Conservation (phyloP, 106 monocot genomes). For the Phalaenopsis equestris region DNA sequence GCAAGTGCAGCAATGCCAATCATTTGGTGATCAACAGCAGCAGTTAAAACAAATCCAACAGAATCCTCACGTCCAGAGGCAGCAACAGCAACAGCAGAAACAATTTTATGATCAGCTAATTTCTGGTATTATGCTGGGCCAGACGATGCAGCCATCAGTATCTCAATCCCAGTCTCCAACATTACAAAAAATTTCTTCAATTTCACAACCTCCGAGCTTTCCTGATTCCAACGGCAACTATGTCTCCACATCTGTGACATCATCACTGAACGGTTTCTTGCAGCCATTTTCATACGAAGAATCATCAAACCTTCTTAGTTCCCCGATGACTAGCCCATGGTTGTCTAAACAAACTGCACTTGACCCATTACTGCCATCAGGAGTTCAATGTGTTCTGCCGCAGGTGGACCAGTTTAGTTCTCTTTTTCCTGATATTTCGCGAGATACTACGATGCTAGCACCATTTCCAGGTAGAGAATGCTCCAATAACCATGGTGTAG, state of each 20-base stretch:
- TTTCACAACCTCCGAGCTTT: slow-evolving; percentile 40
- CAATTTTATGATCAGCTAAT: slow-evolving; percentile 32
- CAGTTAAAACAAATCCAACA: not conserved
- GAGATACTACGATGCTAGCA: slow-evolving; percentile 27
- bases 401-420: slow-evolving; percentile 24
- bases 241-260: slow-evolving; percentile 24
- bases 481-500: slow-evolving; percentile 36
- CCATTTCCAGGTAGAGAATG: slow-evolving; percentile 55
- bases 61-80: slow-evolving; percentile 21
- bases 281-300: slow-evolving; percentile 66
- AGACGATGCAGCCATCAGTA: not conserved
- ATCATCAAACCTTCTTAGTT: slow-evolving; percentile 28
- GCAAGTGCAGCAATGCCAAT: slow-evolving; percentile 17
- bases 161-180: slow-evolving; percentile 31
- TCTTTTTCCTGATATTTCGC: slow-evolving; percentile 19
- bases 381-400: slow-evolving; percentile 26
- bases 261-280: slow-evolving; percentile 48
- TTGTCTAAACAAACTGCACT: slow-evolving; percentile 53
- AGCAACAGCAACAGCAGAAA: slow-evolving; percentile 11
- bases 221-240: slow-evolving; percentile 34
- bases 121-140: slow-evolving; percentile 15
- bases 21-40: slow-evolving; percentile 5
- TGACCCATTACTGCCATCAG: slow-evolving; percentile 37
- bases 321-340: slow-evolving; percentile 42
- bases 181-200: slow-evolving; percentile 12